Evolutionary conservation across 768 basidiomycete species (phyloP), one percentile per base, ranked within the genome.

Genomic region (Collybiopsis confluens): DNA sequence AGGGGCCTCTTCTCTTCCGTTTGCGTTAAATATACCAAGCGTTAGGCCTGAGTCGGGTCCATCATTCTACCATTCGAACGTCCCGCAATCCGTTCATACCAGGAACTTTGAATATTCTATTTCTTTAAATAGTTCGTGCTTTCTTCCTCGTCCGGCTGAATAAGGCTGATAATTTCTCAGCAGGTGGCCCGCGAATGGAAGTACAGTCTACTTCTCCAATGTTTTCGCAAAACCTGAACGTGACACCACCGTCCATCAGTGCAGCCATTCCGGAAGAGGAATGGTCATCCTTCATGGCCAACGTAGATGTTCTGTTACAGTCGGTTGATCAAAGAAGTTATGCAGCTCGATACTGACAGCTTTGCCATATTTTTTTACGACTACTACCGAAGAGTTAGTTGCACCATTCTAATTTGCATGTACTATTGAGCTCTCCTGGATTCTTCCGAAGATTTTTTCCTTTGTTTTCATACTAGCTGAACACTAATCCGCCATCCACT

Each of bases 401-500:
- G 30, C 30, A 33, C 13, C 13, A 6, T 33, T 33, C 13, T 33
- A 33, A 13, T 33, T 13, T 33, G n/a, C 23, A 16, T 42, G 41
- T 42, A 42, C n/a, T 23, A 6, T 42, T n/a, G n/a, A n/a, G n/a
- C n/a, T n/a, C n/a, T n/a, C 13, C 30, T 33, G 30, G 6, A 33
- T 33, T 33, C 6, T 33, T n/a, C n/a, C n/a, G 30, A 33, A 33
- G 30, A 5, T 33, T 33, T 33, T 33, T 33, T 13, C 30, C 13
- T 33, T 33, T 33, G n/a, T n/a, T n/a, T n/a, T n/a, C n/a, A n/a
- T n/a, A 36, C 18, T 37, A 53, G 20, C 26, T 53, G 35, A 45
- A 53, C 8, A 53, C 43, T 15, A 53, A 21, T 9, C 52, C 52
- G 2, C 52, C 52, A 24, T 53, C 42, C 28, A 56, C 52, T 4